Evolutionary conservation across 257 asterid genomes (phyloP).

Genomic region (Avicennia marina): DNA sequence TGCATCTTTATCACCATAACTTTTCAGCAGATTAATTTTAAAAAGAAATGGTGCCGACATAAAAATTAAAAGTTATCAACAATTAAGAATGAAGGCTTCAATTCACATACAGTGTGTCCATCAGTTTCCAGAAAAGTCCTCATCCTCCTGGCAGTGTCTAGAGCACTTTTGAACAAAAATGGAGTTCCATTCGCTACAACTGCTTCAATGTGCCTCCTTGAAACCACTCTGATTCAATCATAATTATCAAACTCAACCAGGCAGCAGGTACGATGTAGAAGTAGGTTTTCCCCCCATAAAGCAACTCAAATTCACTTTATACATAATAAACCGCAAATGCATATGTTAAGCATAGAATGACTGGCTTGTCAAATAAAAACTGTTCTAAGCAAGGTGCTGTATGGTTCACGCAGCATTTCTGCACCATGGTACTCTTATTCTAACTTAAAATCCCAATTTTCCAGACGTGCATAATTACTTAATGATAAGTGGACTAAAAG

Average conservation of each 20-base stretch:
- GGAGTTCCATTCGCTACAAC: conserved; percentile 85
- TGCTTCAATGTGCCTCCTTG: conserved; percentile 71
- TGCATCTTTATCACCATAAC: too few relatives aligned
- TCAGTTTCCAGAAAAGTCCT: conserved; percentile 62
- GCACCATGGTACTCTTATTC: not conserved
- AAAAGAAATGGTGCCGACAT: too few relatives aligned
- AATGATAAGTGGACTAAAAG: too few relatives aligned
- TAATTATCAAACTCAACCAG: conserved; percentile 8
- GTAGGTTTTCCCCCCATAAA: not conserved
- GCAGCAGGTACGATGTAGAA: conserved; percentile 1
- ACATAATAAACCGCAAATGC: too few relatives aligned
- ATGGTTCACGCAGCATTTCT: not conserved
- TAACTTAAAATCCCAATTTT: not conserved
- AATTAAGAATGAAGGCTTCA: not conserved
- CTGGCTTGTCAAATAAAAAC: not conserved
- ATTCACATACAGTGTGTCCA: conserved; percentile 47
- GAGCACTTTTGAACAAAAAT: conserved; percentile 77
- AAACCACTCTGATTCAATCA: conserved; percentile 44
- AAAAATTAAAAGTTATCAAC: too few relatives aligned
- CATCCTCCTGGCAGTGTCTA: conserved; percentile 72
- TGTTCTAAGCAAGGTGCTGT: not conserved
- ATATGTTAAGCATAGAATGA: too few relatives aligned
- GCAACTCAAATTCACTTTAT: not conserved
- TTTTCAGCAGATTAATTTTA: too few relatives aligned
- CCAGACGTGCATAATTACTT: too few relatives aligned